Conservation (phyloP, 1,139 yeast species). For the Candida buenavistaensis region DNA sequence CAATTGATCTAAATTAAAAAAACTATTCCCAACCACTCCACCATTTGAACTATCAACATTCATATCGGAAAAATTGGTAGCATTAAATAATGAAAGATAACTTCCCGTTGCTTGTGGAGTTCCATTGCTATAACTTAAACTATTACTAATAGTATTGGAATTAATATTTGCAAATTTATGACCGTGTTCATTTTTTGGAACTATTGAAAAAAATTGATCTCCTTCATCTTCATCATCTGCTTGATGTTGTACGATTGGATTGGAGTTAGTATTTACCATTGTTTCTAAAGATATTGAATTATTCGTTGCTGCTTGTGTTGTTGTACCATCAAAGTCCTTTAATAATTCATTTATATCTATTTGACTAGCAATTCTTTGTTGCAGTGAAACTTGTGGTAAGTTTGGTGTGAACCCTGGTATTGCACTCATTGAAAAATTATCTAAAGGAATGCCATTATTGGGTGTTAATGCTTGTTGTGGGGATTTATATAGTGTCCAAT, state of each 20-base stretch:
- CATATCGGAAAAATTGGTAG: conserved; percentile 16
- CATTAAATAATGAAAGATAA: conserved; percentile 10
- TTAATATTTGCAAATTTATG: conserved; percentile 12
- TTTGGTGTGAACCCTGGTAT: conserved; percentile 1
- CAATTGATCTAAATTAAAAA: conserved; percentile 31
- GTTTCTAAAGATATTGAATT: neutral
- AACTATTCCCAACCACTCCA: conserved; percentile 18
- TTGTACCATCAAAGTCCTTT: conserved; percentile 11
- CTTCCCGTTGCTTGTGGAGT: no score
- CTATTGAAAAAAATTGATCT: conserved; percentile 16
- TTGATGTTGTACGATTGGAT: conserved; percentile 9
- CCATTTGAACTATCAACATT: conserved; percentile 12
- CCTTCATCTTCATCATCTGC: conserved; percentile 15
- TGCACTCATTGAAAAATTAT: neutral
- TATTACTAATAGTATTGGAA: conserved; percentile 11
- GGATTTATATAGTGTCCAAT: neutral
- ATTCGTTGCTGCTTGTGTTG: neutral
- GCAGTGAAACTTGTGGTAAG: conserved; percentile 7
- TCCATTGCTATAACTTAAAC: no score
- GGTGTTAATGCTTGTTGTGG: neutral
- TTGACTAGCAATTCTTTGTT: conserved; percentile 11
- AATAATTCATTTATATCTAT: conserved; percentile 14
- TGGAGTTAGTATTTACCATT: conserved; percentile 4
- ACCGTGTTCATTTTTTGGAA: conserved; percentile 18
- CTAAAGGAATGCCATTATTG: neutral